These are phyloP conservation scores for Dalbergia cultrata DNA, from an alignment of 306 rosid genomes.

Conservation along the genomic window DNA sequence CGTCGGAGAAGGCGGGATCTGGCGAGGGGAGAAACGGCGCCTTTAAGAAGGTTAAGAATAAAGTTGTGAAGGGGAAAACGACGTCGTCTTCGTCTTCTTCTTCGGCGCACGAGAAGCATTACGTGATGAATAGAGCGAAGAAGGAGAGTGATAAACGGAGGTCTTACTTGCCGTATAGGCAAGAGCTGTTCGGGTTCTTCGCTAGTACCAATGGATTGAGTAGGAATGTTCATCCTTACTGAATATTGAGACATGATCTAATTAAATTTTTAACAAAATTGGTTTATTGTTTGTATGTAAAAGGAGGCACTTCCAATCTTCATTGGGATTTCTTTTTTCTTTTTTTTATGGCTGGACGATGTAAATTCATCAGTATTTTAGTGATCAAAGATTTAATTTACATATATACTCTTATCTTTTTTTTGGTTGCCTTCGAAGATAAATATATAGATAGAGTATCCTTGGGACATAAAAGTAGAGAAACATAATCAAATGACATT, in stretches of 20 bases:
- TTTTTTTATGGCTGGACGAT: not conserved
- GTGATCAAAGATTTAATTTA: not conserved
- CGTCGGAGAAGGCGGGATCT: constrained; percentile 29
- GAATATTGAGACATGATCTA: not conserved
- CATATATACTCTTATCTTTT: not conserved
- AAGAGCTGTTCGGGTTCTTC: constrained; percentile 75
- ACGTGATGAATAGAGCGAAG: constrained; percentile 66
- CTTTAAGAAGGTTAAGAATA: constrained; percentile 36
- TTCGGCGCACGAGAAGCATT: constrained; percentile 70
- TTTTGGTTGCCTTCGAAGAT: not conserved
- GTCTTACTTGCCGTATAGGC: constrained; percentile 85
- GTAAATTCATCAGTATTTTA: constrained; percentile 4
- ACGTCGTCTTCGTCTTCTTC: constrained; percentile 55
- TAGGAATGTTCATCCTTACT: constrained; percentile 84
- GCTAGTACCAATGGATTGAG: constrained; percentile 64
- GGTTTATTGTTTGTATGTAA: constrained; percentile 34
- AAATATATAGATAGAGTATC: not conserved
- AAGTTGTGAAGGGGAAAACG: constrained; percentile 43
- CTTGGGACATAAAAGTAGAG: not conserved
- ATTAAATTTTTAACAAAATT: too few relatives aligned
- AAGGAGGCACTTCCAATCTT: constrained; percentile 1
- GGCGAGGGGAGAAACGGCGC: constrained; percentile 9
- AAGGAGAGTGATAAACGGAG: constrained; percentile 73
- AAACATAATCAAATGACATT: not conserved
- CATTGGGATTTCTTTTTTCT: not conserved